Conservation (phyloP, 2,329 filamentous ascomycete species). For the Aspergillus sp. region DNA sequence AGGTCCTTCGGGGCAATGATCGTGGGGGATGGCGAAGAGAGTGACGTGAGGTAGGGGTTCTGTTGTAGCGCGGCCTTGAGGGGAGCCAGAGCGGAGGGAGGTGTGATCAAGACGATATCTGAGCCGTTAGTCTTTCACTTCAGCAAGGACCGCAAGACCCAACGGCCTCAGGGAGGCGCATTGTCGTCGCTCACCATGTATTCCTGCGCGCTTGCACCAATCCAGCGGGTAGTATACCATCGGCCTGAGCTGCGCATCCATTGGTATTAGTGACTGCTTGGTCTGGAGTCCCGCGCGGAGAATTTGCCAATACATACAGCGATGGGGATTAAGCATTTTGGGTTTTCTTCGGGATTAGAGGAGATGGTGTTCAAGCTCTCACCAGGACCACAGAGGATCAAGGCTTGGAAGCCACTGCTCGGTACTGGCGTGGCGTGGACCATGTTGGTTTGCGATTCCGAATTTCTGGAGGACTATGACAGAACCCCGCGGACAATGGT, state of each 20-base stretch:
- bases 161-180: not conserved
- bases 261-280: slow-evolving; percentile 6
- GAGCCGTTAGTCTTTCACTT: slow-evolving; percentile 6
- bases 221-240: slow-evolving; percentile 53
- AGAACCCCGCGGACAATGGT: not conserved
- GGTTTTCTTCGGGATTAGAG: slow-evolving; percentile 48
- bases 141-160: not conserved
- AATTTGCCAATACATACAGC: slow-evolving; percentile 41
- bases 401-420: slow-evolving; percentile 46
- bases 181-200: slow-evolving; percentile 43
- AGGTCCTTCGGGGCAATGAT: slow-evolving; percentile 50
- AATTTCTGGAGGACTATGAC: not conserved
- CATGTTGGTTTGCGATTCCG: slow-evolving; percentile 3
- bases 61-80: slow-evolving; percentile 50
- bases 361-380: slow-evolving; percentile 52
- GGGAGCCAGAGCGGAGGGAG: slow-evolving; percentile 44
- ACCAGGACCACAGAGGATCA: slow-evolving; percentile 51
- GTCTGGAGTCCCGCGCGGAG: not conserved
- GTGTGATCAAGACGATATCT: slow-evolving; percentile 52
- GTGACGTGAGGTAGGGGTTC: slow-evolving; percentile 52
- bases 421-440: slow-evolving; percentile 13
- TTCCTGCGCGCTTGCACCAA: slow-evolving; percentile 51
- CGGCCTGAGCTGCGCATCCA: slow-evolving; percentile 29
- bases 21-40: slow-evolving; percentile 44
- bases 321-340: slow-evolving; percentile 47